Evolutionary conservation across 2,329 filamentous ascomycete genomes (phyloP), one percentile per base, ranked within the genome.

Genomic region (Alternaria atra): DNA sequence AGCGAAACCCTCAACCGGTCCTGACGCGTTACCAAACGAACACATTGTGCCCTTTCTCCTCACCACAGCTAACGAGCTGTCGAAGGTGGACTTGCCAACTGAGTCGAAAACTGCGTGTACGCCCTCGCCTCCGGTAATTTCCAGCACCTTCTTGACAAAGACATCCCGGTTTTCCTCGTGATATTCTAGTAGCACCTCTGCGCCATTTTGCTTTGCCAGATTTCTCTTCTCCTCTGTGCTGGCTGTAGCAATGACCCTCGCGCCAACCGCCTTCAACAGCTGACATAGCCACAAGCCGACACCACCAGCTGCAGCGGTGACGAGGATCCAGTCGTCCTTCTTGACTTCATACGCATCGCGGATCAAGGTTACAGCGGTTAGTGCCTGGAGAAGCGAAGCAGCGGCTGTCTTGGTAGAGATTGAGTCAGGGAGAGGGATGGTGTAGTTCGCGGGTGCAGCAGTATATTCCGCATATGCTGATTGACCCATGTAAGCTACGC

Each of bases 281-380:
- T 96, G 92, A 39, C 88, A 88, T 29, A 97, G 84, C 79, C 91
- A 86, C 43, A 90, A 81, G 0, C 77, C 77, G 2, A 93, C 91
- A 15, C 93, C 93, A 15, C 93, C 93, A 0, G 93, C 93, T 0
- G 93, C 93, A 0, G 93, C 93, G 70, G 95, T 92, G 15, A 97
- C 88, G 2, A 97, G 86, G 0, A 93, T 85, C 89, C 91, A 95
- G 68, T 96, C 92, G 1, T 90, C 91, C 66, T 87, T 84, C 75
- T 92, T 83, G 6, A 94, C 91, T 1, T 83, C 73, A 66, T 90
- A 84, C 4, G 91, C 87, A 76, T 97, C 93, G 58, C 90, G 87
- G 60, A 93, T 87, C 30, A 97, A 84, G 0, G 92, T 91, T 69
- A 95, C 83, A 0, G 93, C 92, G 2, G 93, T 97, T 37, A 97